phyloP scores from a whole-genome alignment of 805 yeast genomes.

The Kodamaea jinghongensis region DNA sequence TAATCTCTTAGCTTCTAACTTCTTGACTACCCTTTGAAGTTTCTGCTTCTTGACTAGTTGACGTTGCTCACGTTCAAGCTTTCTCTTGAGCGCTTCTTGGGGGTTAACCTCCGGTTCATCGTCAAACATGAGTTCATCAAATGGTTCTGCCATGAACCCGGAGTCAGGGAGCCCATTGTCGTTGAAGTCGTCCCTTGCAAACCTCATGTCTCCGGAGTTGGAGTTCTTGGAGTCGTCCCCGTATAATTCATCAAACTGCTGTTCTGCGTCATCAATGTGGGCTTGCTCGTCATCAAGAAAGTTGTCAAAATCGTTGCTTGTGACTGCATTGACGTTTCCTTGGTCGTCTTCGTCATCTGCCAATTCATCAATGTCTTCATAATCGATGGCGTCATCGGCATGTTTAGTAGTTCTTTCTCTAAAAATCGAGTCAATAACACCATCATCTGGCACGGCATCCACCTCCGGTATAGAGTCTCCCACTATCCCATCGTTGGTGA shows the following conservation, averaged over 20 bases:
- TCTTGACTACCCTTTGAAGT: conserved; percentile 25
- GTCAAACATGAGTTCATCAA: conserved; percentile 20
- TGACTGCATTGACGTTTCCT: conserved; percentile 11
- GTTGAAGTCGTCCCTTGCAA: conserved; percentile 5
- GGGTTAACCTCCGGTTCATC: conserved; percentile 7
- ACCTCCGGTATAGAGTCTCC: conserved; percentile 2
- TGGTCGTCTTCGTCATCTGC: conserved; percentile 68
- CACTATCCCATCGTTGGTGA: neutral
- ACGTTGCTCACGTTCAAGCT: conserved; percentile 18
- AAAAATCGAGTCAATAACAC: conserved; percentile 38
- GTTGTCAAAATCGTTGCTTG: conserved; percentile 22
- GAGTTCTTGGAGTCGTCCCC: conserved; percentile 18
- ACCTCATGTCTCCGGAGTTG: neutral
- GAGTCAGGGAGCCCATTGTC: conserved; percentile 17
- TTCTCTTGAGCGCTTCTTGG: conserved; percentile 15
- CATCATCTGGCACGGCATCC: conserved; percentile 34
- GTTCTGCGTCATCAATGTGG: conserved; percentile 29
- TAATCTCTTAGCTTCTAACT: conserved; percentile 27
- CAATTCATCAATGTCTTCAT: conserved; percentile 14
- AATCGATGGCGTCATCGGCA: conserved; percentile 90
- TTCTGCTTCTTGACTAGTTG: conserved; percentile 26
- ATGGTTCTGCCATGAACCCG: conserved; percentile 2
- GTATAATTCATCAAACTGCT: conserved; percentile 39
- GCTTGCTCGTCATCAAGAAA: conserved; percentile 15
- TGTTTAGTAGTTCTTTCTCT: conserved; percentile 51